Evolutionary conservation across 179 eudicot species (phyloP), one percentile per base, ranked within the genome.

Genomic region (Beta macrorhiza): DNA sequence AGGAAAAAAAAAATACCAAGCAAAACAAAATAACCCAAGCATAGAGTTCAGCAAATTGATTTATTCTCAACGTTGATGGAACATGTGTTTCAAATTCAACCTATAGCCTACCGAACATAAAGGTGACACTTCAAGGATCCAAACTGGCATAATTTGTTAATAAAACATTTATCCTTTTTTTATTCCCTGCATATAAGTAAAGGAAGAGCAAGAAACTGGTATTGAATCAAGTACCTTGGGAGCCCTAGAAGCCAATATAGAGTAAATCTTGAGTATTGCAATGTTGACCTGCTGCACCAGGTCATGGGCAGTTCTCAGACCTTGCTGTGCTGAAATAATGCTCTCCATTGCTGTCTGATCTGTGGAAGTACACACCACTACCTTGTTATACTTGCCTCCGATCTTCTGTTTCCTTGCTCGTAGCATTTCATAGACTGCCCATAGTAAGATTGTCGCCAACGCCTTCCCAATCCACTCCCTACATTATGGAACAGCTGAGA

Each of bases 381-480:
- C 79, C 86, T 89, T 92, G 67, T 88, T 64, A 25, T 76, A 70
- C 61, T 82, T 87, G 71, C 83, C 87, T 72, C 77, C 82, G 5
- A 82, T 77, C 77, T 83, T 75, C 12, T 15, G 77, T 63, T 72
- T 65, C 58, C 90, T 88, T 29, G 92, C 90, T 78, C 55, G 78
- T 37, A 88, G 58, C 90, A 93, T 92, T 79, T 83, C 80, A 10
- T 84, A 70, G n/a, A 86, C 89, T 6, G 73, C 78, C 95, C 98
- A 92, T 63, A 93, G 59, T 77, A 93, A 81, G 76, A 84, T 83
- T n/a, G 70, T 82, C 8, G 98, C 95, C 78, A 93, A 74, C 45
- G 92, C 93, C 82, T 82, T 86, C 32, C 99, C 98, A 25, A 90
- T 87, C 96, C 98, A 92, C 83, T 95, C 99, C 78, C 98, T 95